Percentiles rank a stretch among this genome's conserved stretches.
Conservation (phyloP, 305 asterid species). For the Ajuga reptans region DNA sequence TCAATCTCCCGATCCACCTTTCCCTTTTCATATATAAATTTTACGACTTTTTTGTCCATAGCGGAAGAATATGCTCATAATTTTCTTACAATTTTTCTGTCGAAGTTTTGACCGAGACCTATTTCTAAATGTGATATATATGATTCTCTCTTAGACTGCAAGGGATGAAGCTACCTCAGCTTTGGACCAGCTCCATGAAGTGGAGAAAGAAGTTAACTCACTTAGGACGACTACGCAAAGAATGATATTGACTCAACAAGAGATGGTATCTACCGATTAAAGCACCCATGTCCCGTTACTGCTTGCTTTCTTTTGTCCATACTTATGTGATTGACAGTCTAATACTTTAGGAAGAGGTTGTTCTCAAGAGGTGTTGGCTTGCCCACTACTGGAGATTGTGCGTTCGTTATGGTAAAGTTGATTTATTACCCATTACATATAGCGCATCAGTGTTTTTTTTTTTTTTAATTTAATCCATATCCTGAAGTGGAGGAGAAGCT, state of each 20-base stretch:
- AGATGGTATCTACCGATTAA: slow-evolving; percentile 52
- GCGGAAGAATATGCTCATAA: background rate
- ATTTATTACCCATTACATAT: background rate
- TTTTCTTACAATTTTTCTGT: background rate
- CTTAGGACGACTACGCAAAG: slow-evolving; percentile 51
- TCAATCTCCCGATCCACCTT: slow-evolving; percentile 17
- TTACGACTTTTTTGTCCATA: no score
- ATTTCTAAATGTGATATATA: background rate
- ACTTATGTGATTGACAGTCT: slow-evolving; percentile 38
- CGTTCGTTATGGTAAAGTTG: slow-evolving; percentile 45
- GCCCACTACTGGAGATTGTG: slow-evolving; percentile 84
- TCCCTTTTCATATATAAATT: background rate
- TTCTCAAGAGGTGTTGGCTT: slow-evolving; percentile 90
- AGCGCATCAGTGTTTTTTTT: background rate
- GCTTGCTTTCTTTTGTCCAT: slow-evolving; percentile 21
- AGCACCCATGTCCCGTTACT: slow-evolving; percentile 1
- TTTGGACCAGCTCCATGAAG: slow-evolving; percentile 47
- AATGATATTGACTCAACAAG: slow-evolving; percentile 66
- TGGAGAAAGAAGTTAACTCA: slow-evolving; percentile 45
- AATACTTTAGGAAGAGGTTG: slow-evolving; percentile 74
- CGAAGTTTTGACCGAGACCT: background rate
- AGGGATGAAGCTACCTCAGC: slow-evolving; percentile 66
- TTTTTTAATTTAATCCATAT: background rate
- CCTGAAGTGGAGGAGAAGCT: background rate
- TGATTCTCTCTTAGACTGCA: slow-evolving; percentile 42